phyloP scores from a whole-genome alignment of 148 eudicot species.

The Rhododendron ferrugineum region DNA sequence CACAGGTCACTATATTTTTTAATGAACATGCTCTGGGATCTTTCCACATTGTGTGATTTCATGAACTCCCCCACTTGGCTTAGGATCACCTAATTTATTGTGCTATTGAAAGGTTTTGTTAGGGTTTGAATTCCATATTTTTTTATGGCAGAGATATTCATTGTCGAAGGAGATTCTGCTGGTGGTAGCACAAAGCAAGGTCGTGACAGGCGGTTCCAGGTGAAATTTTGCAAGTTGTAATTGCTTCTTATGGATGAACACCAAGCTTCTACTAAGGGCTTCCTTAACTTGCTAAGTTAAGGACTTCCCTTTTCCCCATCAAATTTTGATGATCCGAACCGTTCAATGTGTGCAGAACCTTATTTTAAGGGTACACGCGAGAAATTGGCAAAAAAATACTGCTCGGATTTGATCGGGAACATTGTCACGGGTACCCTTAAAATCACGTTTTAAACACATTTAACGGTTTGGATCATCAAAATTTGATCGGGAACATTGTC shows the following conservation, averaged over 20 bases:
- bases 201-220: constrained; percentile 96
- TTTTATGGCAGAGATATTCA: constrained; percentile 73
- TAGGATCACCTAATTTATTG: background rate
- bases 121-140: background rate
- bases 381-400: too few species aligned
- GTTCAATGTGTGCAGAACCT: too few species aligned
- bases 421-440: too few species aligned
- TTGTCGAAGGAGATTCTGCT: constrained; percentile 99
- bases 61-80: background rate
- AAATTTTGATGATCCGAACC: too few species aligned
- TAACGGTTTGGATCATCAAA: too few species aligned
- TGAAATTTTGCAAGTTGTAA: constrained; percentile 14
- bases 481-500: too few species aligned
- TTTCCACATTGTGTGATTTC: background rate
- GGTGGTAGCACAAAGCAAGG: constrained; percentile 99
- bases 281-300: too few species aligned
- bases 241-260: background rate
- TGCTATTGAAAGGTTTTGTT: background rate
- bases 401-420: too few species aligned
- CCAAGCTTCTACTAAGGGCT: too few species aligned
- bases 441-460: too few species aligned
- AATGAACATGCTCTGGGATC: background rate
- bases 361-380: too few species aligned
- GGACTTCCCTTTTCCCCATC: too few species aligned
- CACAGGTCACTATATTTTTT: background rate